Base-by-base conservation (phyloP, 2,329 filamentous ascomycete genomes). In the Fusarium sp. region DNA sequence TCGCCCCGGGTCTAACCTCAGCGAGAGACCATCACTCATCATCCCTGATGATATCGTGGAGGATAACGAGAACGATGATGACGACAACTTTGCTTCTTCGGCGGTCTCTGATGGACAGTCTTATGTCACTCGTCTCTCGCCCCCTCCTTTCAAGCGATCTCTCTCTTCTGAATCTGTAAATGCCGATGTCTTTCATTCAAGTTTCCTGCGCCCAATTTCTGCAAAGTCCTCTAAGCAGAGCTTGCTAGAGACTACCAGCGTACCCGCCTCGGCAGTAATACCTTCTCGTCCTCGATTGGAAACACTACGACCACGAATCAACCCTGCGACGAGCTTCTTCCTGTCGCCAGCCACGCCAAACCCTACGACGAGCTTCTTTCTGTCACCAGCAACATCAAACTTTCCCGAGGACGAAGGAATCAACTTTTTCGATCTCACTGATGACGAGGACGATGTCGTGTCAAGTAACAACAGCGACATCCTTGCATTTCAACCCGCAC, bases 61-160 rank as follows among this genome's bases (percentile, higher is more conserved):
- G 42, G 80, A 83, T 75, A 80, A 79, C 44, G 80, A 83, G 76
- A 80, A 79, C 45, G 87, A 89, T 51, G 86, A 90, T 65, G 87
- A 90, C 70, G 86, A 89, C 67, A 89, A 89, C 77, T 90, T 90
- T 71, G 87, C 87, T n/a, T 84, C 82, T 6, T 84, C 84, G 2
- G 82, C 84, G 6, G 73, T 77, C 9, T 83, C 83, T 1, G 86
- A 88, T 55, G 79, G 64, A 4, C 78, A 81, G 23, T 75, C 81
- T 2, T 84, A 81, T 61, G 75, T 80, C 21, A 86, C 84, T 3
- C 77, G 80, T 42, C 77, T 88, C 18, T 88, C 87, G 4, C 86
- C 86, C 11, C 86, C 86, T 1, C 86, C 87, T 1, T 80, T 82
- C 44, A 82, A 81, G 65, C 82, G 83, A 23, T 71, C 70, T 19